Evolutionary conservation across 140 eudicot species (phyloP).

Genomic region (Ambrosia hybrid): DNA sequence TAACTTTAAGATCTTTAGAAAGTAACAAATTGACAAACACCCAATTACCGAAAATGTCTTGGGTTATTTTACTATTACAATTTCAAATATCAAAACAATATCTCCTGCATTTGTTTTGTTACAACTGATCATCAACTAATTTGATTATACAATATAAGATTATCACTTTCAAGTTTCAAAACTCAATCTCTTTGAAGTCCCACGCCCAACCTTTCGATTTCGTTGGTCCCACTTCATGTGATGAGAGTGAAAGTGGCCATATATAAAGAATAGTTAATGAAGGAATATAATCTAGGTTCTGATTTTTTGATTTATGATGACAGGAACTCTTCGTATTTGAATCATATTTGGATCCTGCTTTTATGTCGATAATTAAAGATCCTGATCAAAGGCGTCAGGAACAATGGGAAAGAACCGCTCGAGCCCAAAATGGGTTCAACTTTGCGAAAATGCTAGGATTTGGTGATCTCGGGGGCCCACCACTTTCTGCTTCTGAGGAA

Average conservation of each 20-base stretch:
- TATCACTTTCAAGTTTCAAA: neutral
- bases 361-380: constrained; percentile 95
- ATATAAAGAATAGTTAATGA: constrained; percentile 4
- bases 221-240: constrained; percentile 15
- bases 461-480: constrained; percentile 91
- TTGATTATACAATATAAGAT: neutral
- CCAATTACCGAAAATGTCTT: too few species aligned
- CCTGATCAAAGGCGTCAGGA: constrained; percentile 94
- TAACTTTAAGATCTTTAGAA: too few species aligned
- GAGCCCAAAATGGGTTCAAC: constrained; percentile 82
- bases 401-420: constrained; percentile 95
- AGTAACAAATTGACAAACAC: too few species aligned
- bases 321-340: constrained; percentile 92
- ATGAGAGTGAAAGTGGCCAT: constrained; percentile 10
- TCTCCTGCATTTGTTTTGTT: too few species aligned
- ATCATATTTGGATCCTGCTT: constrained; percentile 91
- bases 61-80: too few species aligned
- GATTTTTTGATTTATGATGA: constrained; percentile 5
- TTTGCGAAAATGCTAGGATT: constrained; percentile 79
- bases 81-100: too few species aligned
- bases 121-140: neutral
- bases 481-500: constrained; percentile 95
- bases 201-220: neutral
- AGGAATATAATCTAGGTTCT: neutral
- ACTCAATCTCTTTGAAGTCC: neutral